These are phyloP conservation scores for Xylaria nigripes DNA, from an alignment of 495 filamentous ascomycete genomes.

Conservation along the genomic window DNA sequence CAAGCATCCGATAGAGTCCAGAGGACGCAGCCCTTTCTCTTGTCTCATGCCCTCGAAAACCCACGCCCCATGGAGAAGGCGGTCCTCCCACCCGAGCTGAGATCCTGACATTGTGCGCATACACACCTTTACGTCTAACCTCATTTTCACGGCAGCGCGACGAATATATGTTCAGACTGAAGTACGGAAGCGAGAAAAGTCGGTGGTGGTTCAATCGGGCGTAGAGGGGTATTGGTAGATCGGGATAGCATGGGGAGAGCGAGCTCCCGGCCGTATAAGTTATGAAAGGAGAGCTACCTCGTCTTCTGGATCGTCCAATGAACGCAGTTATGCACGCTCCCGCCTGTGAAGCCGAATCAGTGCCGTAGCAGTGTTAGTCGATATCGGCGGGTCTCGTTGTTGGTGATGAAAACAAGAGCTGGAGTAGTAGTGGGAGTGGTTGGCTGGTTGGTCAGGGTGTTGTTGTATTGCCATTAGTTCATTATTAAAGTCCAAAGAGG, in stretches of 20 bases:
- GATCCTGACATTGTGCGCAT: slow-evolving; percentile 12
- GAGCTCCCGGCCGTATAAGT: slow-evolving; percentile 7
- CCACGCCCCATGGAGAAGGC: background rate
- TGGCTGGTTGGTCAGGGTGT: background rate
- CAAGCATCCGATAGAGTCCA: background rate
- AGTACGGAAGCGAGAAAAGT: slow-evolving; percentile 7
- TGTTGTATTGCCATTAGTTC: background rate
- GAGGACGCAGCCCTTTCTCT: background rate
- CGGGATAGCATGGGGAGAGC: slow-evolving; percentile 3
- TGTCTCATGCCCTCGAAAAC: background rate
- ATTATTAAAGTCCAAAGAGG: background rate
- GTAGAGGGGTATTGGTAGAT: background rate
- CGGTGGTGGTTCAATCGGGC: slow-evolving; percentile 2
- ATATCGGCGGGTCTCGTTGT: background rate
- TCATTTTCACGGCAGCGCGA: slow-evolving; percentile 54
- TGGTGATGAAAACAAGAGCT: background rate
- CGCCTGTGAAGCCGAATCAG: background rate
- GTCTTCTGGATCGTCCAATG: background rate
- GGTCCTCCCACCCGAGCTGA: background rate
- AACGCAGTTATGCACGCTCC: background rate
- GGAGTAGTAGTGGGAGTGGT: background rate
- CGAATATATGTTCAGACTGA: background rate
- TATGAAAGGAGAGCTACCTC: background rate
- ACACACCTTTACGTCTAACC: slow-evolving; percentile 84
- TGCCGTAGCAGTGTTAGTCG: background rate